Conservation (phyloP, 2,329 filamentous ascomycete species). For the Botrytis fabae region DNA sequence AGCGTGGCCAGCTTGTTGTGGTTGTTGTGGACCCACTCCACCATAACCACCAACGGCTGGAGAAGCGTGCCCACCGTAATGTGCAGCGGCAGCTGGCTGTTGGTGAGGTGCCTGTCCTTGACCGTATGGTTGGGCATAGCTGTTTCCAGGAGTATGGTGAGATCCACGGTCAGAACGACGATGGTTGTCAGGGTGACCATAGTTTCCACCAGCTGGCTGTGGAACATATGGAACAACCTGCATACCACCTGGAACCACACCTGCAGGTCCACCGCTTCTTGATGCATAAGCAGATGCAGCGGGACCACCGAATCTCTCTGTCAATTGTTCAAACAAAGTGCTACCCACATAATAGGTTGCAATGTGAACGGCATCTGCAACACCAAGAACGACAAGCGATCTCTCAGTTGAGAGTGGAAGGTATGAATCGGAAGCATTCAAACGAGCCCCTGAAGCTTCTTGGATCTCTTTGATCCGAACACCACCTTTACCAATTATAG, state of each 20-base stretch:
- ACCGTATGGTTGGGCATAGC: conserved; percentile 65
- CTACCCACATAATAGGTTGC: conserved; percentile 98
- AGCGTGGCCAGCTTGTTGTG: conserved; percentile 66
- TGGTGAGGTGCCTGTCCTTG: conserved; percentile 55
- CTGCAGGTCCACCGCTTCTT: conserved; percentile 87
- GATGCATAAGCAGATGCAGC: conserved; percentile 98
- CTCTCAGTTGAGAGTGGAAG: conserved; percentile 93
- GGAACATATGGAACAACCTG: conserved; percentile 98
- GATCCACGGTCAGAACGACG: conserved; percentile 72
- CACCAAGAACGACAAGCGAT: conserved; percentile 95
- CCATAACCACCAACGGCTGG: conserved; percentile 71
- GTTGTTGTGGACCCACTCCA: conserved; percentile 76
- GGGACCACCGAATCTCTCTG: conserved; percentile 92
- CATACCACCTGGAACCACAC: conserved; percentile 94
- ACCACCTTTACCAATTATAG: conserved; percentile 96
- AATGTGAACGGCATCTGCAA: conserved; percentile 97
- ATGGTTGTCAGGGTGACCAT: conserved; percentile 85
- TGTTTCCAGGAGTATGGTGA: conserved; percentile 73
- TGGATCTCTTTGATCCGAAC: conserved; percentile 97
- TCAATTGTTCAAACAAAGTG: conserved; percentile 95
- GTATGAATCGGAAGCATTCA: conserved; percentile 95
- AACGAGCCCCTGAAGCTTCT: conserved; percentile 90
- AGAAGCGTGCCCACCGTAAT: conserved; percentile 60
- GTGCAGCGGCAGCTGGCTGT: conserved; percentile 64
- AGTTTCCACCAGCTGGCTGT: conserved; percentile 88